Conservation (phyloP, 352 stramenopile species). For the Phytophthora fragariae region DNA sequence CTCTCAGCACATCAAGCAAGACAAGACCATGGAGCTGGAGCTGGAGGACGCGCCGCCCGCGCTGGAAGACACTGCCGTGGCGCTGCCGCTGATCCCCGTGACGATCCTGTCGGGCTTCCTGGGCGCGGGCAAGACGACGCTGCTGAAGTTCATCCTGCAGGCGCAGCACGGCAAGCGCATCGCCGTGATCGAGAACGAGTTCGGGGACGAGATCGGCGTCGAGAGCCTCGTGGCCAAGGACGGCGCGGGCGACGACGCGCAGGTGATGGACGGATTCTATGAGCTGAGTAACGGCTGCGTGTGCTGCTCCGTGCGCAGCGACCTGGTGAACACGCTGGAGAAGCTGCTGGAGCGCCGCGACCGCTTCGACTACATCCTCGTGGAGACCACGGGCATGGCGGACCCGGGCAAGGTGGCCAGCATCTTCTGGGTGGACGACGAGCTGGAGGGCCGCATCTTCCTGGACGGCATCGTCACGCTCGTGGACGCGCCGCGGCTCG, state of each 20-base stretch:
- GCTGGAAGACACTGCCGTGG: neutral
- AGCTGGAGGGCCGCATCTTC: constrained; percentile 88
- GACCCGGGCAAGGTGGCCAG: constrained; percentile 95
- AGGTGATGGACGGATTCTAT: constrained; percentile 90
- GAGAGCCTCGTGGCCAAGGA: constrained; percentile 92
- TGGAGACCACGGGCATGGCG: constrained; percentile 96
- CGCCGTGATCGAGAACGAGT: constrained; percentile 99
- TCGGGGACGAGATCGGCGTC: constrained; percentile 96
- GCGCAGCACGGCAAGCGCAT: constrained; percentile 94
- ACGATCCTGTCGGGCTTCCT: constrained; percentile 97
- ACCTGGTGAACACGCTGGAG: constrained; percentile 88
- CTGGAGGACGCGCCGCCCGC: constrained; percentile 5
- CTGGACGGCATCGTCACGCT: constrained; percentile 98
- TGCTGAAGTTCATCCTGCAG: constrained; percentile 97
- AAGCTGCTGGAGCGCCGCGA: constrained; percentile 82
- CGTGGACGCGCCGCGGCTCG: constrained; percentile 95
- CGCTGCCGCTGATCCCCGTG: constrained; percentile 72
- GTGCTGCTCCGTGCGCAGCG: constrained; percentile 96
- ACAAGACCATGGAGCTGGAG: constrained; percentile 21
- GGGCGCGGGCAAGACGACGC: constrained; percentile 96
- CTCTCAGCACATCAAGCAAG: neutral
- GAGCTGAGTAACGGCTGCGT: constrained; percentile 98
- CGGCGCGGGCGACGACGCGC: constrained; percentile 50
- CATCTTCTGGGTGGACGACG: constrained; percentile 97
- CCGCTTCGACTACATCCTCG: constrained; percentile 92